Evolutionary conservation across 2,329 filamentous ascomycete genomes (phyloP), one percentile per base, ranked within the genome.

Genomic region (Scedosporium apiospermum): DNA sequence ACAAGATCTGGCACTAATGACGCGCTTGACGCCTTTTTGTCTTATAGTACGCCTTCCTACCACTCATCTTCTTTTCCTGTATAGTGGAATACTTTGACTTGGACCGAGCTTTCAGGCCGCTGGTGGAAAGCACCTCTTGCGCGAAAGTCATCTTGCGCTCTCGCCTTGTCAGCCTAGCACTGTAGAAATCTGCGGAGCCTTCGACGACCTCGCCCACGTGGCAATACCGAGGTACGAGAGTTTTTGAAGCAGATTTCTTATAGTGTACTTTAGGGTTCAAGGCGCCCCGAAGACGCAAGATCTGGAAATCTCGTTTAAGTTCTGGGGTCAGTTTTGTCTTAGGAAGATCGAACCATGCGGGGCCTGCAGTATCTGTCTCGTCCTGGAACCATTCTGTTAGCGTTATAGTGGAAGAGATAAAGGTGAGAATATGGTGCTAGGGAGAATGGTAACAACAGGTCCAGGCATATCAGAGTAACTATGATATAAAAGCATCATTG

Each of bases 201-300:
- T 96, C 88, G 63, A 97, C 83, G 64, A 99, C 85, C 5, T 90
- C 93, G 63, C 93, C 95, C 30, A 96, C 85, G 69, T 96, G 91
- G 21, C 90, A 96, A 72, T 89, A 98, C 65, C 91, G 86, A 1
- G 95, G 95, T 1, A 88, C 76, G 65, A 85, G 79, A 14, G 64
- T 61, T 30, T 63, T 63, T 30, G 59, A 30, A 7, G 59, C 62
- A 9, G 71, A 68, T 74, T 97, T 98, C 73, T 93, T 96, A 80
- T 96, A 96, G 70, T 93, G 89, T 59, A 89, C 82, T 72, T 98
- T 93, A 0, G 92, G 88, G 67, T 98, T 93, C 23, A 98, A 81
- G 21, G 96, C 88, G 63, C 87, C 88, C 73, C 95, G 87, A 88
- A 97, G 93, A 67, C 91, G 88, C 64, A 99, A 79, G 10, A 98